phyloP scores from a whole-genome alignment of 352 stramenopile species.

The Globisporangium nagaii region DNA sequence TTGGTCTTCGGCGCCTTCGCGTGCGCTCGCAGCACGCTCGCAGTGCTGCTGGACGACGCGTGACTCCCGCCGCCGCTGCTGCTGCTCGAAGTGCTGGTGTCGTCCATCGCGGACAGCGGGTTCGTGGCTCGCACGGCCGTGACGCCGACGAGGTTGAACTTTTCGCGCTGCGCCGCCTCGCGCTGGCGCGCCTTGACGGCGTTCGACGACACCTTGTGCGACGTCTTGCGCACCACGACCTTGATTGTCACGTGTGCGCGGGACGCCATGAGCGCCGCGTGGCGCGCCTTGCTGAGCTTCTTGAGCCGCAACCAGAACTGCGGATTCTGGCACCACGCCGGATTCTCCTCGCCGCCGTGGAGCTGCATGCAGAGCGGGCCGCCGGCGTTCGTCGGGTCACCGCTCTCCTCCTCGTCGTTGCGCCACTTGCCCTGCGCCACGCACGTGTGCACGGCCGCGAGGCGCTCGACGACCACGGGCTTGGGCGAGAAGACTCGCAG shows the following conservation, averaged over 20 bases:
- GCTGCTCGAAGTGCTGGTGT: neutral
- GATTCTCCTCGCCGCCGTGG: constrained; percentile 43
- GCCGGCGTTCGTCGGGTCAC: constrained; percentile 61
- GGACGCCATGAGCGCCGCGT: constrained; percentile 22
- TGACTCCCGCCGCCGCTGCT: neutral
- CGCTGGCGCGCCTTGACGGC: constrained; percentile 43
- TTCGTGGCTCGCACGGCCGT: constrained; percentile 35
- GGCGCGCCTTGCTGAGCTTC: constrained; percentile 15
- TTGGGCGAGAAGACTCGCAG: constrained; percentile 80
- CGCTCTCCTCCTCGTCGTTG: constrained; percentile 35
- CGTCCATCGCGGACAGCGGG: neutral
- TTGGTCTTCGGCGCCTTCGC: constrained; percentile 56
- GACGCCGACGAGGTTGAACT: constrained; percentile 54
- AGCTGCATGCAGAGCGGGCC: constrained; percentile 59
- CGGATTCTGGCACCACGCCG: constrained; percentile 83
- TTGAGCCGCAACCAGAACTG: constrained; percentile 79
- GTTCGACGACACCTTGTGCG: constrained; percentile 29
- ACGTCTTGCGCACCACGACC: constrained; percentile 64
- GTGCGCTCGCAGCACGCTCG: constrained; percentile 35
- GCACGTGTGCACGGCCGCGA: constrained; percentile 59
- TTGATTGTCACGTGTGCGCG: constrained; percentile 63
- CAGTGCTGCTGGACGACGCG: constrained; percentile 11
- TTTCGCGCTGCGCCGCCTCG: constrained; percentile 47
- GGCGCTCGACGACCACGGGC: constrained; percentile 62
- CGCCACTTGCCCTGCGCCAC: constrained; percentile 66